Base-by-base conservation (phyloP, 2,329 filamentous ascomycete genomes). In the Aspergillus calidoustus region DNA sequence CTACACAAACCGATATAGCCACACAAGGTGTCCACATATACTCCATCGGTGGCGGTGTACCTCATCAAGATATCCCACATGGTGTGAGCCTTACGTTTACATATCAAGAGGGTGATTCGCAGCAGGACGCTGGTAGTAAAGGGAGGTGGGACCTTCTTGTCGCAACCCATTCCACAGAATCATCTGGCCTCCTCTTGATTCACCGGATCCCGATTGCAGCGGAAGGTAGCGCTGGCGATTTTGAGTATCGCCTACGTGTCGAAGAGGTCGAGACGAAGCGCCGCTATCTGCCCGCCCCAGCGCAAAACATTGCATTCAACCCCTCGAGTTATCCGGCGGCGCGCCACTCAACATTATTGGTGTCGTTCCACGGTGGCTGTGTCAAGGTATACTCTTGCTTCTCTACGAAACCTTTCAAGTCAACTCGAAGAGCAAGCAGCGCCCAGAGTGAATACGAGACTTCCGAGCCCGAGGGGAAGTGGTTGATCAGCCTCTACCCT, bases 331-430 rank as follows among this genome's bases (percentile, higher is more conserved):
- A 82, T 65, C 83, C 85, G 4, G 82, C 82, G 25, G 72, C 76
- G 28, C 80, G 83, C 13, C 84, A 87, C 70, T 81, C 83, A 0
- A 81, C 83, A 49, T 71, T 89, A 11, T 77, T 89, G 8, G 76
- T 89, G 7, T 79, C 82, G 1, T 85, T 87, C 59, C 71, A 79
- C 1, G 79, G 77, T n/a, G 86, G 86, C 6, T 80, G 78, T 47
- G 83, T 86, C 30, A 85, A 86, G 57, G 77, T 89, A 15, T 87
- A 86, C 68, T 83, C 87, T 57, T 83, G 82, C 28, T 81, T 86
- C 34, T 76, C 81, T 17, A 70, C 65, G 23, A 75, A 71, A 47
- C 59, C 64, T 17, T 66, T 66, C 7, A 75, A 68, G 51, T 51
- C 69, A 17, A 61, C 64, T 7, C 69, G 74, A 6, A 72, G 74